These are phyloP conservation scores for Mycosarcoma mackinlayi DNA, from an alignment of 1,284 basidiomycete genomes.

Conservation along the genomic window DNA sequence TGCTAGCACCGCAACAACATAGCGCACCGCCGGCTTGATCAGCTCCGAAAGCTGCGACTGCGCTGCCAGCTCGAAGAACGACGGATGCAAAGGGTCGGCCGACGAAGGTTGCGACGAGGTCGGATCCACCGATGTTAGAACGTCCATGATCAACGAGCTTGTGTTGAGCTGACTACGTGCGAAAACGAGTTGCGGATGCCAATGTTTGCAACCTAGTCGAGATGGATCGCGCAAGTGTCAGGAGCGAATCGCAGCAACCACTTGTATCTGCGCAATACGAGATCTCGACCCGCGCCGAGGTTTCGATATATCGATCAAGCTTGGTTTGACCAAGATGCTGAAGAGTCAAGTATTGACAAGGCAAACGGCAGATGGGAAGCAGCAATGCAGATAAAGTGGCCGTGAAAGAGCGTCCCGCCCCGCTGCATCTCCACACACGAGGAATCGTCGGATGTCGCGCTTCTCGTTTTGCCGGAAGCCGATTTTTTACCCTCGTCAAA, in stretches of 20 bases:
- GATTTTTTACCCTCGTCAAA: too few relatives aligned
- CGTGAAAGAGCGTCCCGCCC: background rate
- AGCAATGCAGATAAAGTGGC: too few relatives aligned
- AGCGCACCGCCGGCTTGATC: slow-evolving; percentile 93
- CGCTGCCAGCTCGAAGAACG: slow-evolving; percentile 92
- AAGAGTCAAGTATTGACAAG: too few relatives aligned
- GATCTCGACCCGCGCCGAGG: too few relatives aligned
- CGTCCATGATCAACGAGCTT: slow-evolving; percentile 42
- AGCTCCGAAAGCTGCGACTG: slow-evolving; percentile 93
- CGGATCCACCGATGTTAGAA: slow-evolving; percentile 55
- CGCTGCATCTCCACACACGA: slow-evolving; percentile 1
- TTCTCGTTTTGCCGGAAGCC: slow-evolving; percentile 5
- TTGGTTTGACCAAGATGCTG: background rate
- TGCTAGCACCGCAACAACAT: slow-evolving; percentile 90
- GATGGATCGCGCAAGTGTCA: too few relatives aligned
- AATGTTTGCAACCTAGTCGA: too few relatives aligned
- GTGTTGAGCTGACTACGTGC: too few relatives aligned
- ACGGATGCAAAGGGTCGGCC: slow-evolving; percentile 76
- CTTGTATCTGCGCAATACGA: too few relatives aligned
- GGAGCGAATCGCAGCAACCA: too few relatives aligned
- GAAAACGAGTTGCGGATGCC: background rate
- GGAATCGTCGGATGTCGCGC: slow-evolving; percentile 8
- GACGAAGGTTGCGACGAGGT: slow-evolving; percentile 46
- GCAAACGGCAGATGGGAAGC: too few relatives aligned
- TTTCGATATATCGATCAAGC: too few relatives aligned